Evolutionary conservation across 345 rosid species (phyloP), one percentile per base, ranked within the genome.

Genomic region (Bruguiera parviflora): DNA sequence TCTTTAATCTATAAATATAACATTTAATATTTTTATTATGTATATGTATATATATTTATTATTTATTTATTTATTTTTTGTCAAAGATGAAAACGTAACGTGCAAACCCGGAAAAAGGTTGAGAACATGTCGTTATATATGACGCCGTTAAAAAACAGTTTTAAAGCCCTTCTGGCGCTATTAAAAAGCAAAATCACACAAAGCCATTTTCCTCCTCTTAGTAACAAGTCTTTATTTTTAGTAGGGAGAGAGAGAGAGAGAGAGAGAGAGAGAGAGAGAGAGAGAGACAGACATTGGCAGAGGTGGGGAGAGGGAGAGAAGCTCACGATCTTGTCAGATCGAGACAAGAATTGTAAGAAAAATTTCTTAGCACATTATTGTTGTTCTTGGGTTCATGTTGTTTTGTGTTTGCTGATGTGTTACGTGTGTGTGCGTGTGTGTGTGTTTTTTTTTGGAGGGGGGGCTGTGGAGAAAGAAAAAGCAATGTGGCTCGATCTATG

Each of bases 321-420:
- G 77, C 77, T 80, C 77, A 59, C 76, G 85, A 80, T 85, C 80
- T 73, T 81, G 76, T 59, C 82, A 80, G 87, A 82, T 87, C 86
- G 75, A 43, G 83, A 63, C 76, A 66, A 69, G 64, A 65, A 37
- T 61, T 78, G 87, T 72, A 69, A 65, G 84, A 67, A 51, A 72
- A 21, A 3, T 15, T 56, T 67, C 61, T 65, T 24, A 16, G 63
- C 73, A 49, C 76, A 58, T 70, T 77, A 64, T 71, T 57, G 24
- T 52, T 46, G 47, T 59, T 46, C 47, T 4, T 6, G 56, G 61
- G 69, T 28, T 63, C 27, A 5, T 25, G 31, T 66, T 61, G 11
- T 61, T 43, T 20, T 74, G 29, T 46, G 63, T 35, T 58, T 58
- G 47, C 27, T 15, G 63, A 3, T 7, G 27, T 57, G 56, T 46